Evolutionary conservation across 2,329 filamentous ascomycete genomes (phyloP), one percentile per base, ranked within the genome.

Genomic region (Neofusicoccum kwambonambiense): DNA sequence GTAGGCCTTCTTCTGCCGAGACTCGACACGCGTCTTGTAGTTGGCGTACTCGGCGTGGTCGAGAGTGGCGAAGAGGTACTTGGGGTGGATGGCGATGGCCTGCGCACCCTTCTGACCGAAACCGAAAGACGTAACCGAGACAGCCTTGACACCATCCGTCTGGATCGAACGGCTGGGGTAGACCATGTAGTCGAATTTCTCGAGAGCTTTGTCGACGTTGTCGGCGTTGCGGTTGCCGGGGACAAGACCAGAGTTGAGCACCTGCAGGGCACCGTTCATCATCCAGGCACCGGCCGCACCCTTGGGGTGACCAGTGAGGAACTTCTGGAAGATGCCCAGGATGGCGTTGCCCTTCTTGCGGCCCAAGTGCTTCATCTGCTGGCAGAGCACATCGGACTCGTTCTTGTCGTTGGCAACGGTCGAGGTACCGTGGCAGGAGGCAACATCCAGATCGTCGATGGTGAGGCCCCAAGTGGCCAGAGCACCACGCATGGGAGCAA

Each of bases 351-450:
- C 95, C 88, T 97, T 97, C 80, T 89, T 90, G 72, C 95, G 91
- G 70, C 95, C 95, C 62, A 99, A 89, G 76, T 99, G 96, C 72
- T 89, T 89, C 79, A 99, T 88, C 81, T 99, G 96, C 78, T 97
- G 89, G 84, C 94, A 97, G 72, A 99, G 90, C 74, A 97, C 95
- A 62, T 93, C 93, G 17, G 95, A 98, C 79, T 99, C 95, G 80
- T 99, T 99, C 89, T 98, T 98, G 84, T 99, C 95, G 79, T 99
- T 99, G 71, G 95, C 95, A 76, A 96, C 93, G 69, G 95, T 99
- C 0, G 95, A 98, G 45, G 95, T 99, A 74, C 95, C 95, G 83
- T 99, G 95, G 91, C 98, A 98, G 13, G 95, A 98, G 15, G 95
- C 94, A 68, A 99, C 93, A 71, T 86, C 90, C 41, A 99, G 88